Evolutionary conservation across 31 red algal genomes (phyloP).

Genomic region (Endocladia muricata): DNA sequence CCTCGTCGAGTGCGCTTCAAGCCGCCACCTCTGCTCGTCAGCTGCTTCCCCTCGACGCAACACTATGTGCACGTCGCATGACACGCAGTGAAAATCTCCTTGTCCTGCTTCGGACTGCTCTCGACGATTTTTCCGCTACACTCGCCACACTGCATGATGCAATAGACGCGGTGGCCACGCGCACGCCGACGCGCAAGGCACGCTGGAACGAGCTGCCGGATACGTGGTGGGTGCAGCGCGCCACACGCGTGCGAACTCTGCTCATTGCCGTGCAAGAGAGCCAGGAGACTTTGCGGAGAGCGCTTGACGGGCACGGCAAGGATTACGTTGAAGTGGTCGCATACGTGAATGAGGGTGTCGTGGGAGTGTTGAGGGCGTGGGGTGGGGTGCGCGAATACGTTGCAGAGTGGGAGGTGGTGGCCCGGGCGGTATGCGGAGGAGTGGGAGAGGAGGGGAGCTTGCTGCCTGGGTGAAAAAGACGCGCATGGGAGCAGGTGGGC

Average conservation of each 20-base stretch:
- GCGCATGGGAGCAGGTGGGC: too few relatives aligned
- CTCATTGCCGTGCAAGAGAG: neutral
- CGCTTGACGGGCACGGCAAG: neutral
- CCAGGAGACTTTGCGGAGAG: neutral
- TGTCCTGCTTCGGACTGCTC: neutral
- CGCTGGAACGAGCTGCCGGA: conserved; percentile 1
- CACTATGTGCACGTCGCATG: neutral
- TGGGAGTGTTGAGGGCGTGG: neutral
- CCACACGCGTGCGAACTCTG: neutral
- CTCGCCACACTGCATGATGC: neutral
- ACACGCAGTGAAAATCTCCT: neutral
- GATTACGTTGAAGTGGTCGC: neutral
- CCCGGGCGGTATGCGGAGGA: conserved; percentile 12
- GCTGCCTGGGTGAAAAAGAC: conserved; percentile 17
- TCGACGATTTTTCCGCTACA: neutral
- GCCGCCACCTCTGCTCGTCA: neutral
- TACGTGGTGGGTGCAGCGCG: neutral
- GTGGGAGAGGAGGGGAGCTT: conserved; percentile 30
- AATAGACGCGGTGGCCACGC: neutral
- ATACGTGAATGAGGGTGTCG: neutral
- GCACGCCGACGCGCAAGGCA: neutral
- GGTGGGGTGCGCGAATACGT: neutral
- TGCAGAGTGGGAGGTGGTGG: conserved; percentile 18
- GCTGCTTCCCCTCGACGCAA: neutral
- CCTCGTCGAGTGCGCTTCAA: neutral